A percentile compares a stretch with the other conserved stretches of the same genome.
Evolutionary conservation across 805 yeast species (phyloP).

Genomic region (Saturnispora besseyi): DNA sequence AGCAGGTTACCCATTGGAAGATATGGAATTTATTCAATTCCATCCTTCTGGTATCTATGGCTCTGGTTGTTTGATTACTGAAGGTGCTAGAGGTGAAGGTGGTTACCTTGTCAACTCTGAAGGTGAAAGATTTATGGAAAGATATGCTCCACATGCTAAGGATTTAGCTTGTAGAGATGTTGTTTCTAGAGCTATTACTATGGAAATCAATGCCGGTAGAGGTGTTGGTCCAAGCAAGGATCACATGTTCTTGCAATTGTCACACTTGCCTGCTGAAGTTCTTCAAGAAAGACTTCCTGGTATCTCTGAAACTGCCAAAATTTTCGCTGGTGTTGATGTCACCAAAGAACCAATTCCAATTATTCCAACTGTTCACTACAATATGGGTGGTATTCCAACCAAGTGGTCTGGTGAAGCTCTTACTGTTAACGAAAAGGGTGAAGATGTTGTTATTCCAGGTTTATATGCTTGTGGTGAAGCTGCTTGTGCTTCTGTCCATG

Average conservation of each 20-base stretch:
- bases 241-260: constrained; percentile 89
- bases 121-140: constrained; percentile 99
- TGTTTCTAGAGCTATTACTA: constrained; percentile 94
- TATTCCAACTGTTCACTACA: constrained; percentile 96
- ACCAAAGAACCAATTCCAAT: constrained; percentile 99
- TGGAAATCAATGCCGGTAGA: constrained; percentile 98
- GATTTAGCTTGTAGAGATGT: constrained; percentile 98
- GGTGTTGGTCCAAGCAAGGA: constrained; percentile 97
- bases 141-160: constrained; percentile 98
- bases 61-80: constrained; percentile 97
- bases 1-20: constrained; percentile 97
- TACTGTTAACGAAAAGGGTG: constrained; percentile 74
- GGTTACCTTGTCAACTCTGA: constrained; percentile 92
- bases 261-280: constrained; percentile 87
- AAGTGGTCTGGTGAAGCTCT: constrained; percentile 94
- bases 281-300: constrained; percentile 96
- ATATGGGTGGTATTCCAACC: constrained; percentile 99
- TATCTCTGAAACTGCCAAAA: constrained; percentile 96
- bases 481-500: constrained; percentile 98
- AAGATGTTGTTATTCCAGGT: constrained; percentile 88
- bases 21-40: constrained; percentile 95
- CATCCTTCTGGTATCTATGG: constrained; percentile 99
- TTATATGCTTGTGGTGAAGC: constrained; percentile 97
- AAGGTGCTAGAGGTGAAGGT: constrained; percentile 99
- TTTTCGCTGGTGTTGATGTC: constrained; percentile 98